A percentile compares a stretch with the other conserved stretches of the same genome.
phyloP scores from a whole-genome alignment of 2,329 filamentous ascomycete species.

The Alternaria hordeiaustralica region DNA sequence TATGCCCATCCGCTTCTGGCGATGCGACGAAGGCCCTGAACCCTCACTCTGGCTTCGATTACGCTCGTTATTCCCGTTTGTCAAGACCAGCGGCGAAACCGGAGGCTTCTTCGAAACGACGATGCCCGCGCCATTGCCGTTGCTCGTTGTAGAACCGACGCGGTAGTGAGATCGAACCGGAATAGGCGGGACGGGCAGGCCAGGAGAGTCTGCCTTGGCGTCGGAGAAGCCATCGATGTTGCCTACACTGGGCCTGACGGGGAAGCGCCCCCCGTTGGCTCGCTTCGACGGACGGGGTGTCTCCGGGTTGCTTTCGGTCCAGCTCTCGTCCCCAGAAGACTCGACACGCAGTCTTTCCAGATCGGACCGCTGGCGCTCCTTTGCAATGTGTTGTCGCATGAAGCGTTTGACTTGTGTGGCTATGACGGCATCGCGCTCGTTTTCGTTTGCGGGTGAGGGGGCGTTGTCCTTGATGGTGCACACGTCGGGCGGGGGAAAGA shows the following conservation, averaged over 20 bases:
- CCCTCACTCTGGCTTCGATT: slow-evolving; percentile 69
- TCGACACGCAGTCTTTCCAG: slow-evolving; percentile 50
- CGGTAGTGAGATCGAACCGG: slow-evolving; percentile 83
- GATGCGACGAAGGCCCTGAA: slow-evolving; percentile 57
- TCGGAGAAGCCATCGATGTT: slow-evolving; percentile 67
- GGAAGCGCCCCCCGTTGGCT: slow-evolving; percentile 63
- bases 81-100: slow-evolving; percentile 73
- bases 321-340: slow-evolving; percentile 57
- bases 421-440: slow-evolving; percentile 65
- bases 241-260: slow-evolving; percentile 70
- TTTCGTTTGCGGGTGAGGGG: slow-evolving; percentile 59
- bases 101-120: slow-evolving; percentile 70
- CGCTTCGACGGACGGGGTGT: slow-evolving; percentile 74
- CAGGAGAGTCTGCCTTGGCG: slow-evolving; percentile 43
- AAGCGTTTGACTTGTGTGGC: slow-evolving; percentile 67
- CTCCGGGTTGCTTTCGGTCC: slow-evolving; percentile 72
- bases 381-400: slow-evolving; percentile 55
- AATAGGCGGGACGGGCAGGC: slow-evolving; percentile 69
- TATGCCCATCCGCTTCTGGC: slow-evolving; percentile 66
- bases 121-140: slow-evolving; percentile 34
- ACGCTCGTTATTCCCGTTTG: slow-evolving; percentile 70
- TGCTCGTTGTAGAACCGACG: slow-evolving; percentile 70
- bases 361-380: slow-evolving; percentile 42
- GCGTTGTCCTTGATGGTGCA: slow-evolving; percentile 50
- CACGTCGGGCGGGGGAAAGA: slow-evolving; percentile 68